Conservation (phyloP, 352 stramenopile species). For the Phytophthora cactorum region DNA sequence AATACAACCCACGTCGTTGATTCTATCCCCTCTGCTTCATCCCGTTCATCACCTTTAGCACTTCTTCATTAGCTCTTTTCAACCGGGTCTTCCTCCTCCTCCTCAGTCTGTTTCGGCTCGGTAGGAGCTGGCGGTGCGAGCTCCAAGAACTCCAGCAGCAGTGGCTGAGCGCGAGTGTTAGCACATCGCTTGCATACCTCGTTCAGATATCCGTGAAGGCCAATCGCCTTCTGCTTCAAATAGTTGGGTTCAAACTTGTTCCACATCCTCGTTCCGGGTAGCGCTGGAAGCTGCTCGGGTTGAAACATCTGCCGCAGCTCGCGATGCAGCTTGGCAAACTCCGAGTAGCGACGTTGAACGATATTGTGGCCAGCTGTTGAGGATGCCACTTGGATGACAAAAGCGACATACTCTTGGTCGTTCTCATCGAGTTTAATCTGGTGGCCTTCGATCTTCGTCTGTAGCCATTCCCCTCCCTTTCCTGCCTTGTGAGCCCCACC, state of each 20-base stretch:
- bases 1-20: conserved; percentile 24
- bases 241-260: conserved; percentile 87
- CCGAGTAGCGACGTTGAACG: conserved; percentile 82
- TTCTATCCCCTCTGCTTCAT: conserved; percentile 17
- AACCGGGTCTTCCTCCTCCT: conserved; percentile 14
- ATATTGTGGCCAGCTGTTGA: conserved; percentile 64
- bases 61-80: conserved; percentile 5
- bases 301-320: conserved; percentile 80
- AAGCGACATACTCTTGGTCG: conserved; percentile 74
- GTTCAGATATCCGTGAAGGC: conserved; percentile 71
- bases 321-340: conserved; percentile 79
- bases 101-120: conserved; percentile 9
- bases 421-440: conserved; percentile 75
- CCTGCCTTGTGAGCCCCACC: conserved; percentile 19
- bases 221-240: conserved; percentile 80
- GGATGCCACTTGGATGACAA: conserved; percentile 81
- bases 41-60: too few species aligned
- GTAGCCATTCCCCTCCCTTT: conserved; percentile 59
- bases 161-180: conserved; percentile 66
- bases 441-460: conserved; percentile 84
- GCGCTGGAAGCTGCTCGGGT: conserved; percentile 73
- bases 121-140: conserved; percentile 32
- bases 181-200: conserved; percentile 79
- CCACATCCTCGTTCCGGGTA: conserved; percentile 82
- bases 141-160: conserved; percentile 75